Conservation (phyloP, 129 eudicot genomes). For the Dittrichia graveolens region DNA sequence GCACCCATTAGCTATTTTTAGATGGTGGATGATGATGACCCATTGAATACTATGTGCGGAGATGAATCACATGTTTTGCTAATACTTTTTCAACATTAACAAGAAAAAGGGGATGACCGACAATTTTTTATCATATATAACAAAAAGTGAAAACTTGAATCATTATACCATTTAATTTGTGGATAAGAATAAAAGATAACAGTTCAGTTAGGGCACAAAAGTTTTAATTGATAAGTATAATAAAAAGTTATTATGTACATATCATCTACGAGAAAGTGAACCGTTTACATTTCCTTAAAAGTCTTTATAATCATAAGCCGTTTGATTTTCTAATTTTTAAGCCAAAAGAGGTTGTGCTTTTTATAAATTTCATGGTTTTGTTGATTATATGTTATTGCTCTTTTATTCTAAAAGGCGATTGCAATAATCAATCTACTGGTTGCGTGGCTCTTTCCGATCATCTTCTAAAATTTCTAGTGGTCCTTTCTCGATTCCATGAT, state of each 20-base stretch:
- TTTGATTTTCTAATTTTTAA: conserved; percentile 23
- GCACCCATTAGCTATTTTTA: conserved; percentile 3
- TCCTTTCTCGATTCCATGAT: conserved; percentile 18
- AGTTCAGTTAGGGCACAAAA: too few species aligned
- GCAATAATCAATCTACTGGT: conserved; percentile 17
- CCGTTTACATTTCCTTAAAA: neutral
- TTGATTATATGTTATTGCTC: neutral
- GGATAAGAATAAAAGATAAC: too few species aligned
- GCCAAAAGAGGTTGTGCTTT: conserved; percentile 15
- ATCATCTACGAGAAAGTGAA: too few species aligned
- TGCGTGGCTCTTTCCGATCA: conserved; percentile 37
- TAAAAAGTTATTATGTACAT: too few species aligned
- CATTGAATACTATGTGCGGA: conserved; percentile 19
- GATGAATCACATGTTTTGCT: conserved; percentile 25
- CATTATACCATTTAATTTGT: too few species aligned
- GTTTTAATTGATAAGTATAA: too few species aligned
- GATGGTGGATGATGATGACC: conserved; percentile 22
- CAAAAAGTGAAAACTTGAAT: too few species aligned
- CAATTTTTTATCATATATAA: too few species aligned
- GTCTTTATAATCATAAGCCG: conserved; percentile 19
- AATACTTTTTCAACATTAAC: conserved; percentile 7
- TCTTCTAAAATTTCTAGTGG: conserved; percentile 30
- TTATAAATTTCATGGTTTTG: neutral
- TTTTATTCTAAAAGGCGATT: neutral
- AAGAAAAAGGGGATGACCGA: too few species aligned